Evolutionary conservation across 2,329 filamentous ascomycete species (phyloP), one percentile per base, ranked within the genome.

Genomic region (Stachybotrys chlorohalonatus): DNA sequence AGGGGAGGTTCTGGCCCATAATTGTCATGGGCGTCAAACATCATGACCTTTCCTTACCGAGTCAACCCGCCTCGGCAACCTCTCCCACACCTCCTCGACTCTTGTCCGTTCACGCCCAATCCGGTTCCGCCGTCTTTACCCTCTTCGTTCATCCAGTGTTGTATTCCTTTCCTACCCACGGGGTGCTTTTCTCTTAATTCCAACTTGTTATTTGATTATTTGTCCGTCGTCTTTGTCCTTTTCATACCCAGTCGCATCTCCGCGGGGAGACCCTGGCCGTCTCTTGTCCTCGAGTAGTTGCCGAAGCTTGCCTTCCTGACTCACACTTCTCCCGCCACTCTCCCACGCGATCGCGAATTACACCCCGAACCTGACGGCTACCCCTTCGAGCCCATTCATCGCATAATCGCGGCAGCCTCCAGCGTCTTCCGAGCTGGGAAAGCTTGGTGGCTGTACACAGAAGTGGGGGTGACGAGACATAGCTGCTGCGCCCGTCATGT

Each of bases 401-500:
- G 24, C 24, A 24, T 24, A 24, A 4, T 24, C 24, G 4, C 24
- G 24, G 24, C 24, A 24, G 24, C 24, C 24, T 4, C 24, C 24
- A 24, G 24, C 24, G 24, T 24, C 24, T 24, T 42, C 13, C 9
- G 36, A 42, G 36, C 36, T 42, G 36, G 36, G 36, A 24, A 24
- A 42, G 36, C 36, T 42, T 9, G 36, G 24, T 24, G 24, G 36
- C 6, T 42, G 36, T 42, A 42, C 36, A 42, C 9, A 42, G 36
- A 9, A 42, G 36, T 42, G 36, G 36, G 36, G 36, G 8, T 42
- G 36, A 42, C 36, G 36, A 9, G 36, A 42, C 36, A 13, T 9
- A 48, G 53, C 54, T 52, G 52, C 42, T 55, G 36, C 36, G 57
- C 60, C 64, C 66, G 63, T 60, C 71, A 96, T 96, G 92, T 89